These are phyloP conservation scores for Chytriomyces sp. DNA, from an alignment of 192 early-diverging fungal genomes.

Conservation along the genomic window DNA sequence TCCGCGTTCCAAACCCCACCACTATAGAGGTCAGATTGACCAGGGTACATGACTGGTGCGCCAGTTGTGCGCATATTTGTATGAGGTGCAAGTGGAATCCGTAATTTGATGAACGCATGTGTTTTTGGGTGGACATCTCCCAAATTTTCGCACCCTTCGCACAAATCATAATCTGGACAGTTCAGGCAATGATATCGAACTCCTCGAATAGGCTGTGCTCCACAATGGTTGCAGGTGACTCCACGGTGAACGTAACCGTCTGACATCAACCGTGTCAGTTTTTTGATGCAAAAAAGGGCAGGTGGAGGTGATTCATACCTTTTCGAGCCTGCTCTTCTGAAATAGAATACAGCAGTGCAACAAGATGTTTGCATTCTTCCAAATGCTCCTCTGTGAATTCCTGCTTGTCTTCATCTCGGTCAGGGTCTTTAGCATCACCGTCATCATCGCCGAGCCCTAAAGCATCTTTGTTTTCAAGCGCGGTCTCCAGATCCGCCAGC, in stretches of 20 bases:
- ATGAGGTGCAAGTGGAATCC: constrained; percentile 89
- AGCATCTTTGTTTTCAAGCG: not conserved
- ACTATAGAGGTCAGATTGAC: constrained; percentile 39
- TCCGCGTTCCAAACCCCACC: constrained; percentile 9
- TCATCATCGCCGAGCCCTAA: constrained; percentile 7
- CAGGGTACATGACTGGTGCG: constrained; percentile 80
- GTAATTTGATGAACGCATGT: constrained; percentile 89
- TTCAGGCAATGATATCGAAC: constrained; percentile 92
- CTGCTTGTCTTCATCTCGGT: constrained; percentile 22
- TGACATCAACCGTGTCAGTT: not conserved
- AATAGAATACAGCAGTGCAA: constrained; percentile 81
- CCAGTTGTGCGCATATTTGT: constrained; percentile 78
- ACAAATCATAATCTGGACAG: constrained; percentile 92
- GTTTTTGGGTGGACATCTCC: constrained; percentile 74
- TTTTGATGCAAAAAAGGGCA: not conserved
- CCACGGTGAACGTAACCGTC: constrained; percentile 73
- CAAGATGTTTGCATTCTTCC: constrained; percentile 70
- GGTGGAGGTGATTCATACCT: constrained; percentile 56
- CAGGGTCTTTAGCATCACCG: constrained; percentile 20
- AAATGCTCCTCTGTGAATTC: constrained; percentile 15
- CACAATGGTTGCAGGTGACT: constrained; percentile 93
- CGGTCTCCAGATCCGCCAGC: constrained; percentile 15
- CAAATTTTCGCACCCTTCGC: constrained; percentile 85
- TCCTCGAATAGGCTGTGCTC: constrained; percentile 85
- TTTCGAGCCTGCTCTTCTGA: constrained; percentile 85